Percentiles rank a stretch among this genome's conserved stretches.
Evolutionary conservation across 2,329 filamentous ascomycete species (phyloP).

Genomic region (Blumeriella jaapii): DNA sequence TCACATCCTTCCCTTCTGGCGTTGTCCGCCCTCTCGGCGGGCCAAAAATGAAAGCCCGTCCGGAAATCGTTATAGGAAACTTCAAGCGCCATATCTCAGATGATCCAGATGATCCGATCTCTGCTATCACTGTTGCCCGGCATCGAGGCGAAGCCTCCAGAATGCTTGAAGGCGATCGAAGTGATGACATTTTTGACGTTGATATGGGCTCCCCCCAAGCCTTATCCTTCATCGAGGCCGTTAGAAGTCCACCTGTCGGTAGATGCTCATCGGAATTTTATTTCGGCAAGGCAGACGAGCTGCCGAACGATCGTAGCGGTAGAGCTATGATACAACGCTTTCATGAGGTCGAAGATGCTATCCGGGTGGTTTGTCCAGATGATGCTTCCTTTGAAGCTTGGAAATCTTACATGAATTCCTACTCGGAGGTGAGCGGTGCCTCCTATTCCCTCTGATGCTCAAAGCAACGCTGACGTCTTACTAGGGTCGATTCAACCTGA

Average conservation of each 20-base stretch:
- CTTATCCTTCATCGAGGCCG: neutral
- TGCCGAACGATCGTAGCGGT: no score
- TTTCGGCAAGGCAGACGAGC: no score
- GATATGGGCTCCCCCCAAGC: neutral
- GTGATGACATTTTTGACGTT: neutral
- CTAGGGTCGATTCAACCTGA: slow-evolving; percentile 27
- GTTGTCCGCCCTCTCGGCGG: no score
- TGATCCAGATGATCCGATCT: slow-evolving; percentile 1
- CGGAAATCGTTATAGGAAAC: no score
- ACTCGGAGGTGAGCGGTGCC: slow-evolving; percentile 9
- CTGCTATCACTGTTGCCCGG: slow-evolving; percentile 3
- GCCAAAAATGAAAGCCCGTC: no score
- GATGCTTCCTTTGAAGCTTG: slow-evolving; percentile 3
- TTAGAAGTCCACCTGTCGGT: no score
- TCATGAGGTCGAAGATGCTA: slow-evolving; percentile 8
- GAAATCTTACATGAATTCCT: slow-evolving; percentile 11
- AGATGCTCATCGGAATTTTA: no score
- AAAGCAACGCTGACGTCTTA: neutral
- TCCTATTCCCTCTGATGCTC: neutral
- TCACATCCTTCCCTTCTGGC: no score
- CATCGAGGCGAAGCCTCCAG: slow-evolving; percentile 3
- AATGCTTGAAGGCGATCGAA: neutral
- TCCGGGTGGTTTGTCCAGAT: slow-evolving; percentile 1
- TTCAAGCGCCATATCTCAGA: no score
- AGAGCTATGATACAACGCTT: neutral